Evolutionary conservation across 345 rosid genomes (phyloP), one percentile per base, ranked within the genome.

Genomic region (Angophora floribunda): DNA sequence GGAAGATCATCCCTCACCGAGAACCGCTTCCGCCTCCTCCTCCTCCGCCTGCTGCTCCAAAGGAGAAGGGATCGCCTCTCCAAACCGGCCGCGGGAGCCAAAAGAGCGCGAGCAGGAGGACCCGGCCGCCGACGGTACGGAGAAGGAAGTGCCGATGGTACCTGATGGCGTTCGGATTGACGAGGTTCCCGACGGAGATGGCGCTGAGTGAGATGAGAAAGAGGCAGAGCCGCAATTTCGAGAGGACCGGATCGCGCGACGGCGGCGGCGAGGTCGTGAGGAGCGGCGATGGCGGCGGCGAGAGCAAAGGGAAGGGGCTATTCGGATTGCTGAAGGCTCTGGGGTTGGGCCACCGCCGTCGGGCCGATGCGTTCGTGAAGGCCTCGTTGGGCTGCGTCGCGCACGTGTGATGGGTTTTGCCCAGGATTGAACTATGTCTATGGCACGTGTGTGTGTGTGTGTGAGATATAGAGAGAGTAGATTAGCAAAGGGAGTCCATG

Each of bases 111-210:
- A 53, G n/a, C 28, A 3, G 51, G 51, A 50, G 36, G 26, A 41
- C 14, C 13, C 36, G 78, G 49, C 52, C 61, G 87, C 55, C 45
- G 16, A 63, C 52, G 5, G 24, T 47, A 15, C 26, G 91, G 2
- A 89, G 92, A 8, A 85, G 53, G 15, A 93, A 90, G 89, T 90
- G 93, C 36, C 93, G 87, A 67, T 93, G 96, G 97, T 88, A 93
- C 45, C 55, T 90, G 87, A 90, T 92, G 52, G 91, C 92, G 49
- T 92, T 95, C 85, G 95, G 94, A 70, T 80, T 86, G 16, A 94
- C 93, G 79, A 91, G 93, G 88, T 88, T 90, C 50, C 93, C 95
- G 4, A 30, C 85, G 87, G 94, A 87, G 88, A 93, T 94, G 93
- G 90, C 91, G 86, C 87, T 90, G 51, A 90, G 80, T 51, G 94